Base-by-base conservation (phyloP, 2,329 filamentous ascomycete genomes). In the Dendrostoma leiphaemia region DNA sequence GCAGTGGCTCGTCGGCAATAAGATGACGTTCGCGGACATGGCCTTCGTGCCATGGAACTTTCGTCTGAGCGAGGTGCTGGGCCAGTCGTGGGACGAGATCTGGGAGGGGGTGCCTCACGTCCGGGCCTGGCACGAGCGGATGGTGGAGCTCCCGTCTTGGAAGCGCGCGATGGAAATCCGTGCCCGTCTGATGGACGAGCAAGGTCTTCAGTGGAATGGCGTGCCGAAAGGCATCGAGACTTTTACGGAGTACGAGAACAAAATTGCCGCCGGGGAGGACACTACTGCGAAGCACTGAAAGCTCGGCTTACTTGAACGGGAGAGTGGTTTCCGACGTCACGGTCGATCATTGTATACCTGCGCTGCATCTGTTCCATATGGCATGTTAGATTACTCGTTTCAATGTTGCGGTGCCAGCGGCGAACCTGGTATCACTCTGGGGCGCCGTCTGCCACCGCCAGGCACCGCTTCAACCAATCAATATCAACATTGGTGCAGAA, bases 101-200 rank as follows among this genome's bases (percentile, higher is more conserved):
- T 68, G 58, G 50, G 64, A 64, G 4, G 62, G 61, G 6, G 13
- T 57, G 1, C 63, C 66, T 2, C 60, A 65, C 21, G 65, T 66
- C 1, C 51, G 62, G n/a, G 64, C 61, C 3, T 74, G 70, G 71
- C 68, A 71, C 48, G 66, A 69, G 55, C 48, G 62, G 1, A 71
- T 74, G 69, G 52, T 61, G 1, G 55, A 37, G 7, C 61, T 66
- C 15, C 63, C 63, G 1, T 66, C 65, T 4, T 73, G 68, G 70
- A 68, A 66, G 54, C 60, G 60, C 12, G 52, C 54, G 23, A 70
- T 72, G 66, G 63, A 70, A 40, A 56, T 45, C 10, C 62, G 67
- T 1, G 67, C 58, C 4, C 49, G 57, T 7, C 55, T 71, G 7
- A 70, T 72, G 68, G 68, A 71, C 10, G 68, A 70, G 49, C 68